Conservation (phyloP, 1,284 basidiomycete species). For the Microbotryomycetes sp. region DNA sequence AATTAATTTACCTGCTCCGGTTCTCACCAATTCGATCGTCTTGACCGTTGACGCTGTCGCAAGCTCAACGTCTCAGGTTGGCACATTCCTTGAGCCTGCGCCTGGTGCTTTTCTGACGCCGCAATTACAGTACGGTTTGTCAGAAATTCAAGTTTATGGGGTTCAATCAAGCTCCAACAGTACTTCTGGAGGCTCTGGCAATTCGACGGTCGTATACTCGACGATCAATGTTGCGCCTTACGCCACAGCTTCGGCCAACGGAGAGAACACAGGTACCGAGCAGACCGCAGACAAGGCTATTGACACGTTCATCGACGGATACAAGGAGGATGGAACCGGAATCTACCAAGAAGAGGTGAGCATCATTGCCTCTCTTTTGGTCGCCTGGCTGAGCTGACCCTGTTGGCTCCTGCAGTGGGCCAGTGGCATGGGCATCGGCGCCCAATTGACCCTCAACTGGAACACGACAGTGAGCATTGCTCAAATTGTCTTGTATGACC, state of each 20-base stretch:
- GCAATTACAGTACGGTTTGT: neutral
- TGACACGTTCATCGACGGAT: constrained; percentile 17
- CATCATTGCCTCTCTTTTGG: neutral
- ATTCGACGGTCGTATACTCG: neutral
- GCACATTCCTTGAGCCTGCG: neutral
- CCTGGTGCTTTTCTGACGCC: neutral
- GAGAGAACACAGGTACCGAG: neutral
- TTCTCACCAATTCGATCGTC: constrained; percentile 15
- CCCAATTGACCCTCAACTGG: constrained; percentile 13
- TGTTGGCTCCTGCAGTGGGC: constrained; percentile 15
- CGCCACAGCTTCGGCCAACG: constrained; percentile 4
- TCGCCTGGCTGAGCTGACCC: no score
- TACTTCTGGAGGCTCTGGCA: neutral
- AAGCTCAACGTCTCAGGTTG: constrained; percentile 7
- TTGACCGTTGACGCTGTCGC: constrained; percentile 21
- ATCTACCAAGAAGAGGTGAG: constrained; percentile 1
- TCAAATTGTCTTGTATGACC: constrained; percentile 16
- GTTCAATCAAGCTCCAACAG: neutral
- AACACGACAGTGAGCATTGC: constrained; percentile 11
- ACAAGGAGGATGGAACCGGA: constrained; percentile 3
- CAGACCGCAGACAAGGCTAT: constrained; percentile 15
- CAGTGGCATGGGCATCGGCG: constrained; percentile 2
- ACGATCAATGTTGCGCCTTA: constrained; percentile 1
- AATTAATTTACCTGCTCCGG: constrained; percentile 12
- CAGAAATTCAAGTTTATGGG: neutral